phyloP scores from a whole-genome alignment of 306 rosid genomes.

The Lathyrus tuberosus region DNA sequence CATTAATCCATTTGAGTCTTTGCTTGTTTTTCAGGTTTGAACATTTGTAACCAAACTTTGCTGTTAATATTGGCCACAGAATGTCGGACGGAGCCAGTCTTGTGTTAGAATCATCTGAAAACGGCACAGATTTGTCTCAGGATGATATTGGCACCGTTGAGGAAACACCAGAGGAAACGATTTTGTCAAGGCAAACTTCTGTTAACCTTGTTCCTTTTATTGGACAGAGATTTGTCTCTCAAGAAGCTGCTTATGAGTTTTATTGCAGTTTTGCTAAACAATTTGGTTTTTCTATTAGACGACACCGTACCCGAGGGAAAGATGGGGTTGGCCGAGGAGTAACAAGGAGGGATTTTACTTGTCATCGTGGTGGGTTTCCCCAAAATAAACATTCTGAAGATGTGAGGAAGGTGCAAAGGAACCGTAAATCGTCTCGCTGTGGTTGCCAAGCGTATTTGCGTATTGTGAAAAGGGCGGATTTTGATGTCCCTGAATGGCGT shows the following conservation, averaged over 20 bases:
- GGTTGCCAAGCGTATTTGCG: slow-evolving; percentile 90
- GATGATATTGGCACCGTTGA: slow-evolving; percentile 72
- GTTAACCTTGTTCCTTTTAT: slow-evolving; percentile 79
- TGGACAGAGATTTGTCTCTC: slow-evolving; percentile 82
- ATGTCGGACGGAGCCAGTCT: slow-evolving; percentile 72
- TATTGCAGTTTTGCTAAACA: slow-evolving; percentile 85
- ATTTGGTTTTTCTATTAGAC: slow-evolving; percentile 83
- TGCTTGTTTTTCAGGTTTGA: slow-evolving; percentile 40
- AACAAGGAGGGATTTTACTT: slow-evolving; percentile 85
- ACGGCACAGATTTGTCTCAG: slow-evolving; percentile 77
- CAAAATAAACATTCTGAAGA: slow-evolving; percentile 81
- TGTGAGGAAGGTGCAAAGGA: slow-evolving; percentile 74
- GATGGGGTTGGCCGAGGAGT: slow-evolving; percentile 94
- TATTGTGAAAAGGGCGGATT: slow-evolving; percentile 73
- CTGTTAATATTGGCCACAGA: slow-evolving; percentile 23
- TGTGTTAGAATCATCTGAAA: slow-evolving; percentile 72
- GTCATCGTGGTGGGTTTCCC: slow-evolving; percentile 88
- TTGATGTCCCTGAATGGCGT: slow-evolving; percentile 94
- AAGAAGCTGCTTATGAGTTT: slow-evolving; percentile 89
- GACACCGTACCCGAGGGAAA: slow-evolving; percentile 87
- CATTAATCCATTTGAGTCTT: too few relatives aligned
- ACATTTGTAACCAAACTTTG: slow-evolving; percentile 18
- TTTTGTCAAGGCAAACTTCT: slow-evolving; percentile 77
- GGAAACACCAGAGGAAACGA: slow-evolving; percentile 66
- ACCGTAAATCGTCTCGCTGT: slow-evolving; percentile 79